Percentiles rank a stretch among this genome's conserved stretches.
Conservation (phyloP, 2,329 filamentous ascomycete species). For the Mariannaea sp. region DNA sequence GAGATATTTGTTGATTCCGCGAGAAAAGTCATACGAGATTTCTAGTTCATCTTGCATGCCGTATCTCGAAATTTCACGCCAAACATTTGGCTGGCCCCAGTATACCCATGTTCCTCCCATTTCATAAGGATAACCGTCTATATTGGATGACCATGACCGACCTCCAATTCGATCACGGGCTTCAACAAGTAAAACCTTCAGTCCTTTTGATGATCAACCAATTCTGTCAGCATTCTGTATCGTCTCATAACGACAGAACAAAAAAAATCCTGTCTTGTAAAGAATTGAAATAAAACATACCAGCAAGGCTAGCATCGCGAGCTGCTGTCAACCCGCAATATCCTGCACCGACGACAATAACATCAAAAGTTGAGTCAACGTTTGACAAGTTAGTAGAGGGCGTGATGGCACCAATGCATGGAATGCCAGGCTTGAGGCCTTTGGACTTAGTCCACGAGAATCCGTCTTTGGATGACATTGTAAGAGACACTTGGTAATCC, state of each 20-base stretch:
- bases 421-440: constrained; percentile 39
- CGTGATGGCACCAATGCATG: constrained; percentile 39
- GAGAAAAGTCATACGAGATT: constrained; percentile 46
- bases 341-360: constrained; percentile 40
- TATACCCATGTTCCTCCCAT: constrained; percentile 57
- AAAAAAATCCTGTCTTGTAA: not conserved
- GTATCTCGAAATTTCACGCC: constrained; percentile 53
- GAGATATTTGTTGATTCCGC: constrained; percentile 49
- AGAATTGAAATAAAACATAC: constrained; percentile 13
- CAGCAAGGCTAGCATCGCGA: constrained; percentile 37
- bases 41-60: constrained; percentile 48
- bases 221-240: not conserved
- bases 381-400: constrained; percentile 32
- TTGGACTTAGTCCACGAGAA: constrained; percentile 39
- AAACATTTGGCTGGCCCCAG: constrained; percentile 50
- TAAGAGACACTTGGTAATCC: not conserved
- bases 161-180: constrained; percentile 55
- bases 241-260: too few relatives aligned
- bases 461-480: constrained; percentile 40
- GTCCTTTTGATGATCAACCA: constrained; percentile 27
- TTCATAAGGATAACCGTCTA: constrained; percentile 50
- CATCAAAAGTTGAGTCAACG: constrained; percentile 31
- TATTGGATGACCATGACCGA: constrained; percentile 51
- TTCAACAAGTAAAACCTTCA: constrained; percentile 51
- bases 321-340: constrained; percentile 40